Evolutionary conservation across 2,329 filamentous ascomycete genomes (phyloP).

Genomic region (Cercospora sojina): DNA sequence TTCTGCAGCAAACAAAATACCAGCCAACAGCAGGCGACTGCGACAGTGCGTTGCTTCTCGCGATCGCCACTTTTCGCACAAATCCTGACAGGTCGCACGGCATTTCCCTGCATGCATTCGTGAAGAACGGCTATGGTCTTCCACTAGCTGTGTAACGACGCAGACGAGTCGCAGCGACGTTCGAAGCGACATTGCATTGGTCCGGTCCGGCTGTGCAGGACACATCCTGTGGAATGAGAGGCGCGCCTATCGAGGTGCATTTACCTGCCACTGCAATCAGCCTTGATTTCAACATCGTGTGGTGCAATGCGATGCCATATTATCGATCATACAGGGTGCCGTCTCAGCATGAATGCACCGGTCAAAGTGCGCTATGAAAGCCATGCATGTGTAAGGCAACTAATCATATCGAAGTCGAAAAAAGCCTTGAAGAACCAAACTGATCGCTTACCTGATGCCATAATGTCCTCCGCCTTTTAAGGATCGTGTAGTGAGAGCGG

Average conservation of each 20-base stretch:
- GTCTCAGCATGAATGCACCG: conserved; percentile 14
- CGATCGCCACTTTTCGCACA: background rate
- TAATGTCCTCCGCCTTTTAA: background rate
- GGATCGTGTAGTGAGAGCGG: background rate
- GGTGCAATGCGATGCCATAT: background rate
- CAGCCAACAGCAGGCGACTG: background rate
- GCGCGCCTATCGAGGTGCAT: background rate
- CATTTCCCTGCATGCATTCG: conserved; percentile 1
- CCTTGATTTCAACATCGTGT: background rate
- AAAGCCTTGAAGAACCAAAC: too few relatives aligned
- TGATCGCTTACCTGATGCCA: conserved; percentile 1
- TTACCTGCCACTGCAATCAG: background rate
- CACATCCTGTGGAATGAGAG: background rate
- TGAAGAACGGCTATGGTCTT: conserved; percentile 9
- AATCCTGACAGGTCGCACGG: background rate
- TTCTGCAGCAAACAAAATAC: background rate
- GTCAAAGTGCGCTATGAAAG: conserved; percentile 16
- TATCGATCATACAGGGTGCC: conserved; percentile 16
- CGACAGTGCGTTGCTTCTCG: background rate
- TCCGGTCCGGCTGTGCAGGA: background rate
- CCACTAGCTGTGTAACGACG: conserved; percentile 4
- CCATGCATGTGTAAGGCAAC: conserved; percentile 16
- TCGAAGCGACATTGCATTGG: background rate
- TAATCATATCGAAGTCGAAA: conserved; percentile 11
- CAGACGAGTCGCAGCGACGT: background rate